Percentiles rank a stretch among this genome's conserved stretches.
Conservation (phyloP, 2,329 filamentous ascomycete genomes). For the Exophiala calicioides region DNA sequence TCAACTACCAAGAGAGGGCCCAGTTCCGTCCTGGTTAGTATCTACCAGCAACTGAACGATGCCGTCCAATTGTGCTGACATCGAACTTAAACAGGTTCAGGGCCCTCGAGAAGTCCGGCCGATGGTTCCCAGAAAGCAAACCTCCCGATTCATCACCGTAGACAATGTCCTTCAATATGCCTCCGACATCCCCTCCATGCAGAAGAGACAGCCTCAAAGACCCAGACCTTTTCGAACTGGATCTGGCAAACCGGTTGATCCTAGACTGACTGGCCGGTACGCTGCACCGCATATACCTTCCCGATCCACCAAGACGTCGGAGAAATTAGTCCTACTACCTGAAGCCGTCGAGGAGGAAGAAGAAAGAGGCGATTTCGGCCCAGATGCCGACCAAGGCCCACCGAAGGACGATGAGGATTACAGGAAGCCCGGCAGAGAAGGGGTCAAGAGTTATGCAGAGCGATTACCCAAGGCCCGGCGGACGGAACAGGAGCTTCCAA, state of each 20-base stretch:
- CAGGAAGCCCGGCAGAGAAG: constrained; percentile 60
- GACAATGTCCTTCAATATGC: constrained; percentile 94
- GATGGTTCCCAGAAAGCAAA: constrained; percentile 38
- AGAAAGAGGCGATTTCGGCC: constrained; percentile 61
- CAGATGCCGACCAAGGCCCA: constrained; percentile 55
- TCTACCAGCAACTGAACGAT: too few relatives aligned
- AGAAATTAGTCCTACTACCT: constrained; percentile 93
- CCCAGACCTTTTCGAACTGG: constrained; percentile 45
- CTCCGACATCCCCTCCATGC: constrained; percentile 91
- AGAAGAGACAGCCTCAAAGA: constrained; percentile 69
- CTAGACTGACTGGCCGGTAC: constrained; percentile 58
- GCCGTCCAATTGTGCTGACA: too few relatives aligned
- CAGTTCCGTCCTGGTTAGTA: constrained; percentile 60
- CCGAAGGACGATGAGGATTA: constrained; percentile 58
- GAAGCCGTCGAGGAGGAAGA: constrained; percentile 65
- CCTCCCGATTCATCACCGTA: constrained; percentile 79
- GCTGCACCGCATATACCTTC: constrained; percentile 69
- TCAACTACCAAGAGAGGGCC: constrained; percentile 54
- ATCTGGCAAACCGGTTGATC: constrained; percentile 48
- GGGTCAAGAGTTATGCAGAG: constrained; percentile 89
- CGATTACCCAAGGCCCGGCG: constrained; percentile 83
- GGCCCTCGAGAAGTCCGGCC: constrained; percentile 31
- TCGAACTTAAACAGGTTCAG: constrained; percentile 21
- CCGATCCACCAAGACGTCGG: constrained; percentile 88
- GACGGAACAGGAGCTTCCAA: constrained; percentile 75